Percentiles rank a stretch among this genome's conserved stretches.
Conservation (phyloP, 306 rosid species). For the Pueraria montana region DNA sequence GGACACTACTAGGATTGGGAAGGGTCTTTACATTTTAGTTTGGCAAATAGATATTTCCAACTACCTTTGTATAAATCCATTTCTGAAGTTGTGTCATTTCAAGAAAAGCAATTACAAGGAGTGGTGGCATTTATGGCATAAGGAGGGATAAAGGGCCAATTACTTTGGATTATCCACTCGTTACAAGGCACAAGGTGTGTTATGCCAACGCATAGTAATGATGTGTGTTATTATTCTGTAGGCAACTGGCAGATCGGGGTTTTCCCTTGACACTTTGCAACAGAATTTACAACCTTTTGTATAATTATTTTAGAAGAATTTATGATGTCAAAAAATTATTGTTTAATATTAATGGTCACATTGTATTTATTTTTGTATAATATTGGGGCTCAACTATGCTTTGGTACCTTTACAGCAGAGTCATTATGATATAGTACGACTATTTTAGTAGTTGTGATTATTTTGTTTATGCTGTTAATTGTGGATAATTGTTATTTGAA, state of each 20-base stretch:
- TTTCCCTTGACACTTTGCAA: slow-evolving; percentile 24
- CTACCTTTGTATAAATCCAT: slow-evolving; percentile 28
- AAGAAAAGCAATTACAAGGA: slow-evolving; percentile 38
- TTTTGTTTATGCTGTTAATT: neutral
- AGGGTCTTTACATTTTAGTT: slow-evolving; percentile 13
- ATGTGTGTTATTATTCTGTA: slow-evolving; percentile 7
- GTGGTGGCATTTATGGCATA: slow-evolving; percentile 3
- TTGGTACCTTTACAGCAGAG: neutral
- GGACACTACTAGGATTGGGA: slow-evolving; percentile 25
- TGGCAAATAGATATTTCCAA: slow-evolving; percentile 5
- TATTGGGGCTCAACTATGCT: neutral
- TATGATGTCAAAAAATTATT: neutral
- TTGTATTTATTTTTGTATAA: slow-evolving; percentile 29
- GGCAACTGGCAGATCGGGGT: slow-evolving; percentile 21
- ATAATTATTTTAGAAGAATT: slow-evolving; percentile 33
- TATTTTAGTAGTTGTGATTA: neutral
- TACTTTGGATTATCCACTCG: slow-evolving; percentile 10
- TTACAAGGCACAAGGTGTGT: slow-evolving; percentile 20
- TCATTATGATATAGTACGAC: neutral
- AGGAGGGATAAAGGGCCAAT: neutral
- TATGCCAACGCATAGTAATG: neutral
- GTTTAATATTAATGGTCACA: slow-evolving; percentile 24
- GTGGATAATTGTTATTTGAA: neutral
- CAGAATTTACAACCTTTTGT: slow-evolving; percentile 38
- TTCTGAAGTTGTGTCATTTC: slow-evolving; percentile 34